These are phyloP conservation scores for Desmodesmus armatus DNA, from an alignment of 139 green algal species.

Conservation along the genomic window DNA sequence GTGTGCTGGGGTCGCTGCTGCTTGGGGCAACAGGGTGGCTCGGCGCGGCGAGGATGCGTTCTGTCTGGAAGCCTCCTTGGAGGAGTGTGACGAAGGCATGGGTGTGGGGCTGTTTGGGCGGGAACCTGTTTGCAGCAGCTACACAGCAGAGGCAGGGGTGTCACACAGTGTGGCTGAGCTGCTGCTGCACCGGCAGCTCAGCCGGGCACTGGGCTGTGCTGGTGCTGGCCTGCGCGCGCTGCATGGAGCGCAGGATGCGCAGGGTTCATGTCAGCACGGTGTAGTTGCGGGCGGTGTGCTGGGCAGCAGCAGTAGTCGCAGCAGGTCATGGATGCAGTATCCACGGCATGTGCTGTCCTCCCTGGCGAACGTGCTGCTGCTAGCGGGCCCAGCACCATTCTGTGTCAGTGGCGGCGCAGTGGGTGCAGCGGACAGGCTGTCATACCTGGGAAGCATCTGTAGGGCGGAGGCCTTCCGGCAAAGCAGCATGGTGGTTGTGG, in stretches of 20 bases:
- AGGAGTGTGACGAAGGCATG: neutral
- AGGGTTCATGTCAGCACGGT: too few relatives aligned
- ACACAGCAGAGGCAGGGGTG: neutral
- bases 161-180: neutral
- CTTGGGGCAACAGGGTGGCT: conserved; percentile 7
- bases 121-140: neutral
- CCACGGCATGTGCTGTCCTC: neutral
- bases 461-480: neutral
- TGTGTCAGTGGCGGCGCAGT: neutral
- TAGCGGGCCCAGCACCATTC: neutral
- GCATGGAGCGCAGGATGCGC: neutral
- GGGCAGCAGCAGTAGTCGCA: conserved; percentile 12
- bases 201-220: too few relatives aligned
- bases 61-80: neutral
- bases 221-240: neutral
- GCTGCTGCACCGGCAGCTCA: conserved; percentile 15
- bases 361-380: conserved; percentile 21
- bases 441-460: neutral
- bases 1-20: too few relatives aligned
- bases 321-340: neutral
- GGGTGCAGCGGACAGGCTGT: conserved; percentile 5
- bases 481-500: neutral
- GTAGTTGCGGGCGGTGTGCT: too few relatives aligned
- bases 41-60: neutral
- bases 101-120: neutral